Evolutionary conservation across 257 asterid species (phyloP), one percentile per base, ranked within the genome.

Genomic region (Pogostemon cablin): DNA sequence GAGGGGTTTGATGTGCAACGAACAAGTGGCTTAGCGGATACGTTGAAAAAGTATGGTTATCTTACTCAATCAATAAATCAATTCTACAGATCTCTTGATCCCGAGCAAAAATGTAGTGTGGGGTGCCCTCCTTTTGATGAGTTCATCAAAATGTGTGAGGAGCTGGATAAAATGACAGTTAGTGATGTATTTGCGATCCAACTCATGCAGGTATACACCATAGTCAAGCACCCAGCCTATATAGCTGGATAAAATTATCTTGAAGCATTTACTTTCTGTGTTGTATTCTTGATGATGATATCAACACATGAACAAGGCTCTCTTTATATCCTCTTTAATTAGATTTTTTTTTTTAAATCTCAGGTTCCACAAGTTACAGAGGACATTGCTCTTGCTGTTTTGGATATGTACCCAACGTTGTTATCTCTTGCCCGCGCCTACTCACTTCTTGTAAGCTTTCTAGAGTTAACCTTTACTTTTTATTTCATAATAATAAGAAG

Each of bases 321-420:
- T 46, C 2, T 65, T 32, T 64, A 11, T 48, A 20, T 70, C 34
- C 20, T 52, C 11, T 4, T 9, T 34, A 48, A 32, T 56, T 48
- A 10, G 17, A 35, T 61, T 17, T 52, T 62, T 54, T 54, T 17
- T 12, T 52, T 59, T 17, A 5, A 48, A 61, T 72, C 60, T 67
- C 90, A 91, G 99, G 97, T 95, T 69, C 96, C 96, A 54, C 96
- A 89, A 49, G 99, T 95, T 67, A 95, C 97, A 0, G 99, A 95
- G 89, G 96, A 91, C 60, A 68, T 86, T 63, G 96, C 98, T 78
- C 79, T 89, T 69, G 91, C 90, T 71, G 99, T 95, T 73, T 49
- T 91, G 71, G 96, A 91, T 67, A 75, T 91, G 84, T 91, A 91
- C 71, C 99, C 99, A 41, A 95, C 99, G 0, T 74, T 89, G 82